A percentile compares a stretch with the other conserved stretches of the same genome.
These are phyloP conservation scores for Ustilaginoidea virens DNA, from an alignment of 2,329 filamentous ascomycete species.

Conservation along the genomic window DNA sequence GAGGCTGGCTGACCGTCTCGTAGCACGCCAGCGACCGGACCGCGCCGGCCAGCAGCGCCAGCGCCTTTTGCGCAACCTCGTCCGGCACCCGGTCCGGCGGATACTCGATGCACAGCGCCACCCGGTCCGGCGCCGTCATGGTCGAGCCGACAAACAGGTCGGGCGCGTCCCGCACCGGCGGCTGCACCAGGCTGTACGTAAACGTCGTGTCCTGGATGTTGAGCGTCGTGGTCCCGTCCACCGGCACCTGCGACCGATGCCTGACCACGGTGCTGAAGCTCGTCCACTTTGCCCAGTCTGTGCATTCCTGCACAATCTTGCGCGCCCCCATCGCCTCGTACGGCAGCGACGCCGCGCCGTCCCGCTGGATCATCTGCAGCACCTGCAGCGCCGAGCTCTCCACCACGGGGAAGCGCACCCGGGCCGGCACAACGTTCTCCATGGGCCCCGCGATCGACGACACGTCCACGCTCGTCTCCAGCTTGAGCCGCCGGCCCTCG, in stretches of 20 bases:
- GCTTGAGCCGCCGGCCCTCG: conserved; percentile 27
- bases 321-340: conserved; percentile 35
- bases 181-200: conserved; percentile 25
- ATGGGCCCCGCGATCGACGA: conserved; percentile 30
- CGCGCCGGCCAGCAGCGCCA: conserved; percentile 28
- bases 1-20: conserved; percentile 28
- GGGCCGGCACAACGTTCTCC: conserved; percentile 31
- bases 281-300: conserved; percentile 36
- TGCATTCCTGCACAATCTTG: conserved; percentile 37
- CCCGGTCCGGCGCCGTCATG: conserved; percentile 17
- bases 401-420: conserved; percentile 27
- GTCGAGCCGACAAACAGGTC: conserved; percentile 31
- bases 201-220: conserved; percentile 30
- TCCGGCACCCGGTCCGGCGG: conserved; percentile 26
- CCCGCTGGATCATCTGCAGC: conserved; percentile 31
- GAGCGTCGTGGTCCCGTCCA: conserved; percentile 24
- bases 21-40: conserved; percentile 29
- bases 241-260: conserved; percentile 20
- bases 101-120: conserved; percentile 29
- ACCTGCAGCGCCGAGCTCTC: conserved; percentile 31
- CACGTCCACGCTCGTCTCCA: conserved; percentile 38
- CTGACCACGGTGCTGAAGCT: conserved; percentile 39
- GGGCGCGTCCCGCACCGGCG: conserved; percentile 23
- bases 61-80: conserved; percentile 26
- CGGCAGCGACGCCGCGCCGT: conserved; percentile 29